These are phyloP conservation scores for Russula foetens DNA, from an alignment of 768 basidiomycete genomes.

Conservation along the genomic window DNA sequence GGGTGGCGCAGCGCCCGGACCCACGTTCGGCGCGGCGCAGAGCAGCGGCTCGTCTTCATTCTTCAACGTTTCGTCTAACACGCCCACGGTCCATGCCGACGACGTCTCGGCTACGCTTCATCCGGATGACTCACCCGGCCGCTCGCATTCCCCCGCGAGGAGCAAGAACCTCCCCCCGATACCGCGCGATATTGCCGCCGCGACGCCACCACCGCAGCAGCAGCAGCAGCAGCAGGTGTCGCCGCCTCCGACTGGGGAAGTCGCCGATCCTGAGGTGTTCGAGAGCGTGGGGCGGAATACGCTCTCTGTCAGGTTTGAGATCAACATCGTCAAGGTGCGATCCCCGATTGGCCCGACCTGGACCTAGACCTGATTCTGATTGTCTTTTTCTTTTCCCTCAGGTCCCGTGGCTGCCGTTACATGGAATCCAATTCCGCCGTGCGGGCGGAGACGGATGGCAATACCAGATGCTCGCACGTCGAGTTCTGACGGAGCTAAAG, in stretches of 20 bases:
- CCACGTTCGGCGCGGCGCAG: conserved; percentile 46
- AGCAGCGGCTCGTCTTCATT: conserved; percentile 79
- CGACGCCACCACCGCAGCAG: conserved; percentile 20
- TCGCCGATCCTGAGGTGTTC: conserved; percentile 59
- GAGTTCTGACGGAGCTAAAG: conserved; percentile 83
- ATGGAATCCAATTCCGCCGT: conserved; percentile 93
- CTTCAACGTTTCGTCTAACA: conserved; percentile 67
- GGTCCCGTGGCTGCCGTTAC: conserved; percentile 92
- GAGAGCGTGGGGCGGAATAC: conserved; percentile 69
- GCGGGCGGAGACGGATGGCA: conserved; percentile 92
- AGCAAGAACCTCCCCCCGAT: conserved; percentile 69
- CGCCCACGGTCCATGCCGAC: conserved; percentile 31
- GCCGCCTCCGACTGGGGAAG: conserved; percentile 54
- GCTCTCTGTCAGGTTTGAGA: conserved; percentile 90
- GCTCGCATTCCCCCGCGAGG: conserved; percentile 46
- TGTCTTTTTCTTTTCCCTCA: conserved; percentile 25
- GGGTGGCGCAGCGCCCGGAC: conserved; percentile 33
- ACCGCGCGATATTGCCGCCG: conserved; percentile 54
- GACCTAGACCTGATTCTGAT: too few species aligned
- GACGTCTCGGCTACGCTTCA: conserved; percentile 28
- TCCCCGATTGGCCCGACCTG: too few species aligned
- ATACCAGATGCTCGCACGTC: conserved; percentile 90
- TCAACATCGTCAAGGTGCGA: conserved; percentile 88
- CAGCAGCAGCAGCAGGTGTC: not conserved
- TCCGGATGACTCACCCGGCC: conserved; percentile 21